Conservation (phyloP, 495 filamentous ascomycete species). For the Lophiostoma macrostomum region DNA sequence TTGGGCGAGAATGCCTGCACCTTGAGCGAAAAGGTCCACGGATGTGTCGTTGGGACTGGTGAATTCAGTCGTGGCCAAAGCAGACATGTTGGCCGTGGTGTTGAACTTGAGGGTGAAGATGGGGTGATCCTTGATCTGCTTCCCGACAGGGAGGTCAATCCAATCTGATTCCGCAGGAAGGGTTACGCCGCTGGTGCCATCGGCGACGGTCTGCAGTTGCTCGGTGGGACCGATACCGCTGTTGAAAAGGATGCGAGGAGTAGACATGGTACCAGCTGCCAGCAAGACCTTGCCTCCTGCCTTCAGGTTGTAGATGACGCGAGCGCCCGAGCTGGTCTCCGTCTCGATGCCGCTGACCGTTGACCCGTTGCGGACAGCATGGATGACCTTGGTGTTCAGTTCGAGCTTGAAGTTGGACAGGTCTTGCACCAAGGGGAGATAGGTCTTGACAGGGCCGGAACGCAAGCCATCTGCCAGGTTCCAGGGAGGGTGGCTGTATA, state of each 20-base stretch:
- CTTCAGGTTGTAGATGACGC: constrained; percentile 21
- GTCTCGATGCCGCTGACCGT: constrained; percentile 29
- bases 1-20: constrained; percentile 13
- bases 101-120: constrained; percentile 23
- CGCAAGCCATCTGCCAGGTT: constrained; percentile 6
- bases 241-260: constrained; percentile 20
- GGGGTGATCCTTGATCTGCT: constrained; percentile 16
- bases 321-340: constrained; percentile 3
- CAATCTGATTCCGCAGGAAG: constrained; percentile 20
- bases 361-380: constrained; percentile 12
- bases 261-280: constrained; percentile 12
- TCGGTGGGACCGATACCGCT: constrained; percentile 17
- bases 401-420: constrained; percentile 14
- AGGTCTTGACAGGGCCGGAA: constrained; percentile 18
- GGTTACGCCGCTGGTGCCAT: constrained; percentile 8
- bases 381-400: constrained; percentile 11
- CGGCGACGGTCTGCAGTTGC: constrained; percentile 17
- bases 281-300: constrained; percentile 16
- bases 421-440: constrained; percentile 7
- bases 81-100: constrained; percentile 3
- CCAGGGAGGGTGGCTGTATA: constrained; percentile 20
- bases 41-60: constrained; percentile 16
- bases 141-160: constrained; percentile 21
- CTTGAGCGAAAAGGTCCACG: constrained; percentile 18
- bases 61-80: constrained; percentile 10